Percentiles rank a stretch among this genome's conserved stretches.
Conservation (phyloP, 768 basidiomycete genomes). For the Serendipita sp. region DNA sequence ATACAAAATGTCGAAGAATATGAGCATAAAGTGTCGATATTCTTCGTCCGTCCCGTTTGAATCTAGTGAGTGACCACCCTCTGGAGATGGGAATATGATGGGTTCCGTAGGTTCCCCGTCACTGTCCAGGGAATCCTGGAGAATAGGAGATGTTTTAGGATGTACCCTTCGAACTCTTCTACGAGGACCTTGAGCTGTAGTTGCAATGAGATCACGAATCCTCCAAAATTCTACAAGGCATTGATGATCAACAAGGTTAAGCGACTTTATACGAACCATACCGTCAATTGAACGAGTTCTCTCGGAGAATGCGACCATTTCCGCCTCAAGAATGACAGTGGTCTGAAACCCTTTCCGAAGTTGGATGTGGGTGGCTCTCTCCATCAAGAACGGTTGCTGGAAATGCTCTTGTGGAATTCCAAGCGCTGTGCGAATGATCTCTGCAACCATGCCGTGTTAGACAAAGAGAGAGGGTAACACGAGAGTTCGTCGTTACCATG, state of each 20-base stretch:
- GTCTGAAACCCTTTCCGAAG: neutral
- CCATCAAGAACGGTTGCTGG: neutral
- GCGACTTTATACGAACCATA: constrained; percentile 19
- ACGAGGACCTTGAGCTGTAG: constrained; percentile 41
- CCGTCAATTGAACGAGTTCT: constrained; percentile 46
- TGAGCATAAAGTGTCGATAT: constrained; percentile 50
- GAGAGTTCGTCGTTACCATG: constrained; percentile 24
- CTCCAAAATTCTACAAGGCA: constrained; percentile 51
- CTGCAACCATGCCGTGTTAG: neutral
- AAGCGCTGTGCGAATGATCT: constrained; percentile 43
- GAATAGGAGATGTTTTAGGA: neutral
- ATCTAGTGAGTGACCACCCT: constrained; percentile 22
- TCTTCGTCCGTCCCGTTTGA: constrained; percentile 24
- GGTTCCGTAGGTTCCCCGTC: neutral
- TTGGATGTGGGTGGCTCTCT: constrained; percentile 1
- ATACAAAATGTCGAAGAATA: constrained; percentile 77
- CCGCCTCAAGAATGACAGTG: constrained; percentile 51
- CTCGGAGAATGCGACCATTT: constrained; percentile 76
- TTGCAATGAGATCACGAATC: constrained; percentile 42
- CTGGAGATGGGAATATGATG: neutral
- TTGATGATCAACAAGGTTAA: neutral
- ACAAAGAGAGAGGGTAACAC: neutral
- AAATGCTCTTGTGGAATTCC: constrained; percentile 20
- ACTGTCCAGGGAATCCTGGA: neutral
- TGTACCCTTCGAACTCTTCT: constrained; percentile 6